These are phyloP conservation scores for Sporothrix variecibatus DNA, from an alignment of 2,329 filamentous ascomycete species.

Conservation along the genomic window DNA sequence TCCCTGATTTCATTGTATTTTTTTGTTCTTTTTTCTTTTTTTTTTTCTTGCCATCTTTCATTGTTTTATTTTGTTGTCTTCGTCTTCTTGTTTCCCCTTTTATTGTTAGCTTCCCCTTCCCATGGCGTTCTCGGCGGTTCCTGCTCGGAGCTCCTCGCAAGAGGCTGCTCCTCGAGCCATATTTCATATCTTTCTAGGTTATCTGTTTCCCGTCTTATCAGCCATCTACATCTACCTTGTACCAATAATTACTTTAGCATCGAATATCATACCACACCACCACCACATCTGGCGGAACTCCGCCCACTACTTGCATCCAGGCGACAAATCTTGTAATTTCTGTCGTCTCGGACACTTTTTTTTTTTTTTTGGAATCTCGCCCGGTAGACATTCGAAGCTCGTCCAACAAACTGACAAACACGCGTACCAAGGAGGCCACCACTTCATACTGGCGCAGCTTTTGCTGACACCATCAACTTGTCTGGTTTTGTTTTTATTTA, in stretches of 20 bases:
- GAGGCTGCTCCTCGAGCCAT: constrained; percentile 15
- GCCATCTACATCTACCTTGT: neutral
- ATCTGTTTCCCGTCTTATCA: neutral
- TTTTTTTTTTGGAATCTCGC: no score
- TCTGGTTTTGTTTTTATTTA: neutral
- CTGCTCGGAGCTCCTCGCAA: constrained; percentile 10
- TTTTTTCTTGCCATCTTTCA: neutral
- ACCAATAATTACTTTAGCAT: neutral
- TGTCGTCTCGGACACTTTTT: neutral
- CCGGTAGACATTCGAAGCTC: no score
- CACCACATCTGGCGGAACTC: neutral
- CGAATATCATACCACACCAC: neutral
- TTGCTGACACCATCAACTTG: neutral
- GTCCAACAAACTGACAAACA: no score
- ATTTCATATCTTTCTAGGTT: neutral
- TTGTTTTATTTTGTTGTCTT: neutral
- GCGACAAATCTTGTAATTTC: neutral
- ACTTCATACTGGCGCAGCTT: neutral
- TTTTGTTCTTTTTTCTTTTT: neutral
- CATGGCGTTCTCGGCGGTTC: constrained; percentile 1
- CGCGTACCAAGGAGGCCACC: neutral
- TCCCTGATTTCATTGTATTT: neutral
- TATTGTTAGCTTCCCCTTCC: neutral
- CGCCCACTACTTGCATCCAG: neutral
- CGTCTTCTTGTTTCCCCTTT: neutral